These are phyloP conservation scores for Scytalidium lignicola DNA, from an alignment of 2,329 filamentous ascomycete species.

Conservation along the genomic window DNA sequence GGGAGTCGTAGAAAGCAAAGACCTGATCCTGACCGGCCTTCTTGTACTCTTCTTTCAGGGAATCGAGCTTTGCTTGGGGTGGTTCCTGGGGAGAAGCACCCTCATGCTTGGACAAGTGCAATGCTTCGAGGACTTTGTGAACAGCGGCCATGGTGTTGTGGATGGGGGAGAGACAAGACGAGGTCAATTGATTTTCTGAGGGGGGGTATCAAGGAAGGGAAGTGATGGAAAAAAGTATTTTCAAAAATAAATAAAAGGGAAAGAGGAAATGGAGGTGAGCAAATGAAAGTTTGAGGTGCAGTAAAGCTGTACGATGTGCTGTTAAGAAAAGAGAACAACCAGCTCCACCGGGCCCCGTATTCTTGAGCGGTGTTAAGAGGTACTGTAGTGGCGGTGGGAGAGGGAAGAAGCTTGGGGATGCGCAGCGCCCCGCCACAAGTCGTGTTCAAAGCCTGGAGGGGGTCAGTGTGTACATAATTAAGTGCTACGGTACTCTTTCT, in stretches of 20 bases:
- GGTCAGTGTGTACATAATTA: too few relatives aligned
- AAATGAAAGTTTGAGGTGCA: too few relatives aligned
- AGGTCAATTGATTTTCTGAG: background rate
- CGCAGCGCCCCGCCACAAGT: background rate
- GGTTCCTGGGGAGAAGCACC: constrained; percentile 27
- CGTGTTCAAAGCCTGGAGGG: background rate
- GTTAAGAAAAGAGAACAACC: background rate
- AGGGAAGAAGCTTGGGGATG: background rate
- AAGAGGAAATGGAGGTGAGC: background rate
- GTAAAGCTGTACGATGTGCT: background rate
- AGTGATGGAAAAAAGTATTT: background rate
- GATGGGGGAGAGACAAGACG: background rate
- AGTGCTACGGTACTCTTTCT: too few relatives aligned
- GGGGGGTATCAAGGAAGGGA: background rate
- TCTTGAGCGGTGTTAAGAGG: too few relatives aligned
- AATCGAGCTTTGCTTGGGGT: constrained; percentile 35
- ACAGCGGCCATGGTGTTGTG: constrained; percentile 28
- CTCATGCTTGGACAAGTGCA: constrained; percentile 22
- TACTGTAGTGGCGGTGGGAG: background rate
- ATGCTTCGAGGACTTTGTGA: constrained; percentile 42
- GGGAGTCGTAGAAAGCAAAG: constrained; percentile 80
- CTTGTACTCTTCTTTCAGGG: constrained; percentile 66
- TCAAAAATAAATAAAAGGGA: too few relatives aligned
- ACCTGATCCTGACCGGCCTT: constrained; percentile 76
- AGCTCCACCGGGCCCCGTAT: background rate